phyloP scores from a whole-genome alignment of 176 grass and related monocot species.

The Otatea glauca region DNA sequence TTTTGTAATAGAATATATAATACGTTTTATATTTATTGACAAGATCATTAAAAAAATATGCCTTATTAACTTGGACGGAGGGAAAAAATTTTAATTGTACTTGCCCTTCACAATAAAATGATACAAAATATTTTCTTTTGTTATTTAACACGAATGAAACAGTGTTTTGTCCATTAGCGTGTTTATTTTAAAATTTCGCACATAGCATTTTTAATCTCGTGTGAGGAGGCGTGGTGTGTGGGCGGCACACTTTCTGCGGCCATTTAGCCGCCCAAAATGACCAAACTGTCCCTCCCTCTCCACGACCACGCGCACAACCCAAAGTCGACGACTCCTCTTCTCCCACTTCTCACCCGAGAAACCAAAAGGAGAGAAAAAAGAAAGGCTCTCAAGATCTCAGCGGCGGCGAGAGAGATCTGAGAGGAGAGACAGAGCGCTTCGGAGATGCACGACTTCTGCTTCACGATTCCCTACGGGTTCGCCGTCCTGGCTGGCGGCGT shows the following conservation, averaged over 20 bases:
- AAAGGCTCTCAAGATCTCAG: slow-evolving; percentile 27
- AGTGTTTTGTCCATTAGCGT: too few species aligned
- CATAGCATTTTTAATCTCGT: background rate
- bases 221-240: background rate
- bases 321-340: slow-evolving; percentile 34
- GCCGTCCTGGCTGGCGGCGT: slow-evolving; percentile 72
- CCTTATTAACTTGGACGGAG: too few species aligned
- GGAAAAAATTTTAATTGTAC: too few species aligned
- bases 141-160: too few species aligned
- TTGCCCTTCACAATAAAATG: too few species aligned
- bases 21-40: too few species aligned
- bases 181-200: background rate
- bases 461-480: slow-evolving; percentile 91
- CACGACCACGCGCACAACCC: slow-evolving; percentile 19
- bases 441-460: slow-evolving; percentile 99
- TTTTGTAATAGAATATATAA: too few species aligned
- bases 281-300: background rate
- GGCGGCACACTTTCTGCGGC: slow-evolving; percentile 16
- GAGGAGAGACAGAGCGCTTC: background rate
- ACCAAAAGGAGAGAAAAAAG: background rate
- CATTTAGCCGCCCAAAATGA: background rate
- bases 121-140: too few species aligned
- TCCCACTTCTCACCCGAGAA: background rate
- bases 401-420: slow-evolving; percentile 33
- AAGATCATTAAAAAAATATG: too few species aligned